These are phyloP conservation scores for Beauveria caledonica DNA, from an alignment of 2,329 filamentous ascomycete genomes.

Conservation along the genomic window DNA sequence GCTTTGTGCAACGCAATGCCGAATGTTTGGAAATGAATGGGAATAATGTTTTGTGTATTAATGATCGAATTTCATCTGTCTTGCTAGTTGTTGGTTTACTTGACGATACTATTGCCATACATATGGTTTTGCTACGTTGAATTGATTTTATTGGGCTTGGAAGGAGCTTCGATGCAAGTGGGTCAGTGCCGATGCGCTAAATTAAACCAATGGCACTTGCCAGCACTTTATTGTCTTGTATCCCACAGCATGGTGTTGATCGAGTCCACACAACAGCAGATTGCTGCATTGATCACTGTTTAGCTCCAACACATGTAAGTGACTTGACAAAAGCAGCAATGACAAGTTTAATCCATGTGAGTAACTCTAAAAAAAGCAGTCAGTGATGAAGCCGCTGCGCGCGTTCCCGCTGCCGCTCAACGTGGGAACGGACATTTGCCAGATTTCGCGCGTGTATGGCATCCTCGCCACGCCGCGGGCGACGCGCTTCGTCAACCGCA, in stretches of 20 bases:
- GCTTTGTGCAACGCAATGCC: neutral
- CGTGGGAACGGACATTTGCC: constrained; percentile 74
- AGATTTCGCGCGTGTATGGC: constrained; percentile 53
- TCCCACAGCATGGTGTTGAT: neutral
- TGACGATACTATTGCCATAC: neutral
- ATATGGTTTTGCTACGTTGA: neutral
- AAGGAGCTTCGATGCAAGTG: neutral
- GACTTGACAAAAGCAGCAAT: neutral
- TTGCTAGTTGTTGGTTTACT: neutral
- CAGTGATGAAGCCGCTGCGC: constrained; percentile 24
- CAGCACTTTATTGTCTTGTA: neutral
- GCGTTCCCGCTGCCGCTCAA: constrained; percentile 57
- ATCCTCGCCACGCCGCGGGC: constrained; percentile 42
- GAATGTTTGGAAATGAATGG: neutral
- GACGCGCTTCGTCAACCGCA: constrained; percentile 37
- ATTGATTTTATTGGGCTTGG: neutral
- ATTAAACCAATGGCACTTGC: neutral
- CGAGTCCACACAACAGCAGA: too few relatives aligned
- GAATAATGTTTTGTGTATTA: neutral
- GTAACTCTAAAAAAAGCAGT: neutral
- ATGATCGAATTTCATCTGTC: neutral
- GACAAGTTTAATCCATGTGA: neutral
- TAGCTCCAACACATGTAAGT: neutral
- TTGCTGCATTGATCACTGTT: too few relatives aligned
- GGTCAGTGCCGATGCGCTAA: neutral